Conservation (phyloP, 1,139 yeast species). For the Wickerhamomyces sp. region DNA sequence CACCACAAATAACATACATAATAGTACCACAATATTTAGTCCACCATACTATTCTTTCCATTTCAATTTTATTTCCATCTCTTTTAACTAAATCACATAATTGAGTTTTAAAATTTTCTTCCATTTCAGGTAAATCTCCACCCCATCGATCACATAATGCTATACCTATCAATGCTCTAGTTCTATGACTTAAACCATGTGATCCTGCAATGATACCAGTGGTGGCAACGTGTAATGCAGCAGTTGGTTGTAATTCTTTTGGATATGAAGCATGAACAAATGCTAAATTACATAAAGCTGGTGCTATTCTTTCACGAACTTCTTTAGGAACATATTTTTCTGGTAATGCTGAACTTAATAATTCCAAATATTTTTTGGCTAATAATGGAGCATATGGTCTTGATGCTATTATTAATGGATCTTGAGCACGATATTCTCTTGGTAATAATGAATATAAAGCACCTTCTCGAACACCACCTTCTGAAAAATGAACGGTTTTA, state of each 20-base stretch:
- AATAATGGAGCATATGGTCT: slow-evolving; percentile 60
- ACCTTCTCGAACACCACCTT: slow-evolving; percentile 73
- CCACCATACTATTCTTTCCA: slow-evolving; percentile 52
- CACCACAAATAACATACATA: slow-evolving; percentile 70
- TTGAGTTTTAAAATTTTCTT: slow-evolving; percentile 38
- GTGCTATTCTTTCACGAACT: slow-evolving; percentile 51
- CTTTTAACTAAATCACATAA: slow-evolving; percentile 34
- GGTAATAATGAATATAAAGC: slow-evolving; percentile 56
- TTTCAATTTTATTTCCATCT: slow-evolving; percentile 40
- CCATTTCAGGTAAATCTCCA: slow-evolving; percentile 57
- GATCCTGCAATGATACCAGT: slow-evolving; percentile 66
- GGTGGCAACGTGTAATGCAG: slow-evolving; percentile 61
- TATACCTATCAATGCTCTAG: slow-evolving; percentile 59
- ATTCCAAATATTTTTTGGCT: slow-evolving; percentile 44
- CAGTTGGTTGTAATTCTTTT: slow-evolving; percentile 65
- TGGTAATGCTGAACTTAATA: slow-evolving; percentile 51
- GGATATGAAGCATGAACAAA: slow-evolving; percentile 70
- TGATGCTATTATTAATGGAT: slow-evolving; percentile 60
- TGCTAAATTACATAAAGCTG: slow-evolving; percentile 64
- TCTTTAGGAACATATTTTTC: slow-evolving; percentile 46
- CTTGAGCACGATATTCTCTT: slow-evolving; percentile 48
- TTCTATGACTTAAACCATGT: slow-evolving; percentile 63
- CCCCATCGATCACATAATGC: slow-evolving; percentile 76
- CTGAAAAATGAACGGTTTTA: slow-evolving; percentile 57
- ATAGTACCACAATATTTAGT: slow-evolving; percentile 60